Evolutionary conservation across 2,329 filamentous ascomycete genomes (phyloP), one percentile per base, ranked within the genome.

Genomic region (Podosphaera xanthii): DNA sequence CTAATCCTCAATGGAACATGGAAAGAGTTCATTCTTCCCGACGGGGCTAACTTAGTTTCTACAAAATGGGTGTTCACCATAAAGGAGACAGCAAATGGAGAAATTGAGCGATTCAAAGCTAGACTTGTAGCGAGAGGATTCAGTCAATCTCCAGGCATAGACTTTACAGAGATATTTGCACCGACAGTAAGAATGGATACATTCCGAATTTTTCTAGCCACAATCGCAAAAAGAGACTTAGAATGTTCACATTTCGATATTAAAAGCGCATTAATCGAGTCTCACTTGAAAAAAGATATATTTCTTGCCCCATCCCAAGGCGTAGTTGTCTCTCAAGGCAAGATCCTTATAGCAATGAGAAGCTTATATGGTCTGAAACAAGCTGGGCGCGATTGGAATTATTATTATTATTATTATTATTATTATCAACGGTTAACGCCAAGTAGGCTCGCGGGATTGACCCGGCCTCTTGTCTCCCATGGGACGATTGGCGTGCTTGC

Each of bases 61-160:
- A 57, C 38, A 14, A 57, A 57, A 57, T 57, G 36, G 54, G 36
- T 57, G 12, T 57, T 57, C 38, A 40, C 36, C n/a, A 57, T 42
- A 36, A 57, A 57, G 36, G 38, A 34, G 22, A 57, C 33, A n/a
- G 36, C 36, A 14, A 57, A 57, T 57, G 36, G 54, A 57, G 22
- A 34, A 30, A 40, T 57, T 40, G 54, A 38, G 22, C 46, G 14
- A 5, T 49, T n/a, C 46, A 49, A 49, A 49, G 46, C 46, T n/a
- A 49, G 46, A 30, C 54, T 57, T 40, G 38, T 57, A 6, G 36
- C 36, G 36, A 57, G 54, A 42, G 54, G 54, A 30, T 40, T 57
- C 30, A 8, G n/a, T 42, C 38, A 57, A 31, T 12, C 38, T 10
- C 36, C 33, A 10, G 38, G 54, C 4, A 42, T 36, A 40, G 54